phyloP scores from a whole-genome alignment of 2,329 filamentous ascomycete genomes.

The Didymella segeticola region DNA sequence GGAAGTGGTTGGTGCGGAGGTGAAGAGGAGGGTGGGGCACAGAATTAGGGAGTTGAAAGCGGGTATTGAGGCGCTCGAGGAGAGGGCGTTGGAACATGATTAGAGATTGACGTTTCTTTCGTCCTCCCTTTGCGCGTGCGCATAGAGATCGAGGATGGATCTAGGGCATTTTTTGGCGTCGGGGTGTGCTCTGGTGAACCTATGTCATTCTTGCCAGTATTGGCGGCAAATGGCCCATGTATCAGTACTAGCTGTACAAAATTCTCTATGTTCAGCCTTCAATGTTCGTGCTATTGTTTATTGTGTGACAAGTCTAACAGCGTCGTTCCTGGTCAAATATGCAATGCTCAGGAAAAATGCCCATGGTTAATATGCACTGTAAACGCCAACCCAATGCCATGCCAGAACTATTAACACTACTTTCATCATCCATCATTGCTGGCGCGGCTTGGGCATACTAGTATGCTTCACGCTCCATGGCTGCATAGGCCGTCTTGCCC shows the following conservation, averaged over 20 bases:
- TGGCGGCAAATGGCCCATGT: not conserved
- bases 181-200: not conserved
- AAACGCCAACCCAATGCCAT: not conserved
- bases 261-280: not conserved
- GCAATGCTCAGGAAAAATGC: not conserved
- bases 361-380: not conserved
- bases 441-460: conserved; percentile 40
- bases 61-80: conserved; percentile 59
- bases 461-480: conserved; percentile 55
- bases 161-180: conserved; percentile 5
- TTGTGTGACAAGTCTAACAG: not conserved
- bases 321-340: not conserved
- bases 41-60: conserved; percentile 62
- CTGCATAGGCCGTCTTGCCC: conserved; percentile 58
- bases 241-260: conserved; percentile 10
- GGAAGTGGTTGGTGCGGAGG: conserved; percentile 10
- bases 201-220: not conserved
- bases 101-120: conserved; percentile 26
- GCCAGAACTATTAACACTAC: not conserved
- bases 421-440: not conserved
- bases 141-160: not conserved
- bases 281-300: not conserved
- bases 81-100: conserved; percentile 58
- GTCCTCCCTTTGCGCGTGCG: not conserved
- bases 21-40: conserved; percentile 31